Evolutionary conservation across 176 grass and related monocot genomes (phyloP).

Genomic region (Alloteropsis semialata): DNA sequence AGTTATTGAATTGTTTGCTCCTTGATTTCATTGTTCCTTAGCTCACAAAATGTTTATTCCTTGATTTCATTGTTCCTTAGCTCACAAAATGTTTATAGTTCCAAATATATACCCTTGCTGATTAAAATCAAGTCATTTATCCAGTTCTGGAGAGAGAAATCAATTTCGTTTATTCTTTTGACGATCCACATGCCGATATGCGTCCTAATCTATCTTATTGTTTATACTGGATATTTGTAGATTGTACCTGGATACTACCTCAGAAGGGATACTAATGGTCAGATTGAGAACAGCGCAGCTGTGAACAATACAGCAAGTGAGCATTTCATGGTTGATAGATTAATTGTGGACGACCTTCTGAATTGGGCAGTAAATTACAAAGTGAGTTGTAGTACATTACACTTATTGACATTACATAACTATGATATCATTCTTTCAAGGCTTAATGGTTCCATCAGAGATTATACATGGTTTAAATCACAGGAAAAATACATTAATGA

Average conservation of each 20-base stretch:
- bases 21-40: neutral
- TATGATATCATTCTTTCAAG: neutral
- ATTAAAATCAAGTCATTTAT: neutral
- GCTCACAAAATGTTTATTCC: neutral
- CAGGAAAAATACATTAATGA: neutral
- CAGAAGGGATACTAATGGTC: constrained; percentile 65
- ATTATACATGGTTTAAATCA: neutral
- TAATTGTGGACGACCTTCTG: constrained; percentile 92
- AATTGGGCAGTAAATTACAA: constrained; percentile 86
- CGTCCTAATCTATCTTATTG: constrained; percentile 13
- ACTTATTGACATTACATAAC: neutral
- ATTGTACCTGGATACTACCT: constrained; percentile 91
- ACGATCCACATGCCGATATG: constrained; percentile 3
- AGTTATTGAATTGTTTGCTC: neutral
- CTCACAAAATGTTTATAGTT: neutral
- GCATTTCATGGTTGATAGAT: constrained; percentile 85
- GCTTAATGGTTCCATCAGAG: neutral
- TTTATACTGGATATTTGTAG: constrained; percentile 39
- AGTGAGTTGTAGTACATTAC: constrained; percentile 37
- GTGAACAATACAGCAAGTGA: constrained; percentile 94
- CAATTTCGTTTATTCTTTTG: neutral
- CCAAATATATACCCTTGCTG: neutral
- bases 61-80: neutral
- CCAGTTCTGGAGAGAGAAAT: neutral
- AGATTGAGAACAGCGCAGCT: constrained; percentile 71